Percentiles rank a stretch among this genome's conserved stretches.
Conservation (phyloP, 1,139 yeast species). For the Spathaspora sp. region DNA sequence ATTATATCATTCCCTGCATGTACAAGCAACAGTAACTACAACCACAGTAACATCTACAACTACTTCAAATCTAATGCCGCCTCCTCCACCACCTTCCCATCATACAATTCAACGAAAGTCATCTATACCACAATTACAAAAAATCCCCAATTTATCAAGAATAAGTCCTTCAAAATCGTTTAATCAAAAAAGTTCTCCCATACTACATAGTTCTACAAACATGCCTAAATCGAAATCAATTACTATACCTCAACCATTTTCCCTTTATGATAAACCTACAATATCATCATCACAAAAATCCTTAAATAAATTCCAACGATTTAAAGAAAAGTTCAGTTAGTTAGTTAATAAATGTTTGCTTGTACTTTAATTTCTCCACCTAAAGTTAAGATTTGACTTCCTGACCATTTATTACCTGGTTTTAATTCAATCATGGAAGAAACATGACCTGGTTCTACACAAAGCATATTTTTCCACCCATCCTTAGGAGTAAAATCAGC, state of each 20-base stretch:
- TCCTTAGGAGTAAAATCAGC: slow-evolving; percentile 82
- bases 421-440: slow-evolving; percentile 58
- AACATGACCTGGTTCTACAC: slow-evolving; percentile 93
- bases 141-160: slow-evolving; percentile 11
- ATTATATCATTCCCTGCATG: slow-evolving; percentile 17
- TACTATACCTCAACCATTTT: slow-evolving; percentile 24
- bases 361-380: slow-evolving; percentile 49
- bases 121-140: slow-evolving; percentile 18
- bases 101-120: slow-evolving; percentile 16
- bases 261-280: slow-evolving; percentile 43
- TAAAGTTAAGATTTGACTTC: slow-evolving; percentile 32
- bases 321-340: slow-evolving; percentile 29
- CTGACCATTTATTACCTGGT: slow-evolving; percentile 70
- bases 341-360: slow-evolving; percentile 28
- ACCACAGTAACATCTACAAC: slow-evolving; percentile 9
- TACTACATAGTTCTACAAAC: slow-evolving; percentile 7
- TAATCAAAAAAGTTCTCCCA: neutral
- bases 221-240: slow-evolving; percentile 13
- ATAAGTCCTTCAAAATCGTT: slow-evolving; percentile 6
- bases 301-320: slow-evolving; percentile 28
- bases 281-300: slow-evolving; percentile 47
- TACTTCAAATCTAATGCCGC: slow-evolving; percentile 9
- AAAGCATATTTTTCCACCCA: slow-evolving; percentile 84
- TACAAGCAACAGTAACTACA: slow-evolving; percentile 14
- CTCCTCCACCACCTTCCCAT: slow-evolving; percentile 9